phyloP scores from a whole-genome alignment of 2,329 filamentous ascomycete species.

The Didymella pomorum region DNA sequence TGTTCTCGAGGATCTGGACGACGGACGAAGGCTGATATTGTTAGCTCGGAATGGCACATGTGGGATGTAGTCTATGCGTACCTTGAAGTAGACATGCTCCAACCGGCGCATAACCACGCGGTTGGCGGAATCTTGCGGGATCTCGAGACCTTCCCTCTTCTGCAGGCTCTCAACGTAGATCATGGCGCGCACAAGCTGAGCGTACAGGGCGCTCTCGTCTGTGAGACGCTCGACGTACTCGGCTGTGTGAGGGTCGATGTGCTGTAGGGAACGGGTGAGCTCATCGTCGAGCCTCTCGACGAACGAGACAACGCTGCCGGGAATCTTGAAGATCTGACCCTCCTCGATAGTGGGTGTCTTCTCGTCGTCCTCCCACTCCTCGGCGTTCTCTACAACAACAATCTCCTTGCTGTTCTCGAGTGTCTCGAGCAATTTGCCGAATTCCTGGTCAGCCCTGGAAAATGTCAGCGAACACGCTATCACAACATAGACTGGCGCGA shows the following conservation, averaged over 20 bases:
- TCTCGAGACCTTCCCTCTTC: constrained; percentile 73
- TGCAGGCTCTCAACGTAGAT: constrained; percentile 87
- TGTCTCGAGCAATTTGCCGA: constrained; percentile 76
- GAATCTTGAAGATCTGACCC: constrained; percentile 86
- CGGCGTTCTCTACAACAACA: constrained; percentile 87
- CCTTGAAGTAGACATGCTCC: constrained; percentile 99
- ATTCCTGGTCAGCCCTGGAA: constrained; percentile 77
- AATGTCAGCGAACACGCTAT: constrained; percentile 15
- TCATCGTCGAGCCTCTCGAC: constrained; percentile 96
- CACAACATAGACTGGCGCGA: constrained; percentile 7
- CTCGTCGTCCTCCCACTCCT: constrained; percentile 99
- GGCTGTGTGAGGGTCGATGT: constrained; percentile 96
- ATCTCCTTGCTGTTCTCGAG: constrained; percentile 82
- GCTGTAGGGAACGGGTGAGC: constrained; percentile 94
- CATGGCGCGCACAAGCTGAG: constrained; percentile 85
- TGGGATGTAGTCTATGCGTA: constrained; percentile 48
- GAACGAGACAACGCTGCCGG: constrained; percentile 93
- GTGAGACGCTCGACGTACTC: constrained; percentile 96
- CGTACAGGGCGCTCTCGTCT: constrained; percentile 90
- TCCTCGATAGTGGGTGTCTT: constrained; percentile 79
- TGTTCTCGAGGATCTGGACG: constrained; percentile 91
- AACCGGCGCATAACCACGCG: constrained; percentile 91
- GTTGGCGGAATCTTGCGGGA: constrained; percentile 87
- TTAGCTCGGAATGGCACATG: constrained; percentile 29
- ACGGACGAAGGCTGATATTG: constrained; percentile 79